Percentiles rank a stretch among this genome's conserved stretches.
Evolutionary conservation across 306 rosid genomes (phyloP).

Genomic region (Argentina anserina): DNA sequence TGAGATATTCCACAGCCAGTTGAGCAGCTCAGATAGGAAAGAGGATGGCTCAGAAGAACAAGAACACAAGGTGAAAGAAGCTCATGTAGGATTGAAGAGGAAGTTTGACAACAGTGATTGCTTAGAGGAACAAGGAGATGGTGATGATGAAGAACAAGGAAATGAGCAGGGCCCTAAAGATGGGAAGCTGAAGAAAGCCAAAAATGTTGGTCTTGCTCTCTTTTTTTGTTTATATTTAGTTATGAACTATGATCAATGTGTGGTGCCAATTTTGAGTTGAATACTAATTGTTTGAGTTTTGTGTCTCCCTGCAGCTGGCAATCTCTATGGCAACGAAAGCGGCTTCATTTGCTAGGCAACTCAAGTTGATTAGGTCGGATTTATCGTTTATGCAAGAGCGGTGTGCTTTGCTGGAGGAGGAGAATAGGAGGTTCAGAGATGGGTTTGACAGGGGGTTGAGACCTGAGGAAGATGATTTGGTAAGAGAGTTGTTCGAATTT

Average conservation of each 20-base stretch:
- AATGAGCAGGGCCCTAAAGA: conserved; percentile 36
- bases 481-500: conserved; percentile 16
- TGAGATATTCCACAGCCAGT: conserved; percentile 60
- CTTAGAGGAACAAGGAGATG: conserved; percentile 40
- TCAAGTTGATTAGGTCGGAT: conserved; percentile 65
- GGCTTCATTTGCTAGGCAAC: conserved; percentile 71
- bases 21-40: conserved; percentile 33
- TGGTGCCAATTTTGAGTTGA: neutral
- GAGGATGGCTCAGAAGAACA: conserved; percentile 32
- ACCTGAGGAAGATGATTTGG: conserved; percentile 95
- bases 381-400: conserved; percentile 78
- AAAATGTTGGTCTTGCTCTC: conserved; percentile 48
- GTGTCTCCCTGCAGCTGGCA: conserved; percentile 51
- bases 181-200: conserved; percentile 68
- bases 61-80: conserved; percentile 31
- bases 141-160: conserved; percentile 31
- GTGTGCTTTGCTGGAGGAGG: conserved; percentile 74
- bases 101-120: conserved; percentile 50
- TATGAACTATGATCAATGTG: neutral
- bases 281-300: conserved; percentile 17
- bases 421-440: conserved; percentile 73
- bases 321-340: conserved; percentile 88
- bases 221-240: neutral
- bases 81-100: conserved; percentile 61
- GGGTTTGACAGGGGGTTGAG: conserved; percentile 64